A percentile compares a stretch with the other conserved stretches of the same genome.
phyloP scores from a whole-genome alignment of 306 rosid genomes.

The Medicago truncatula region MtrunA17r5.0-ANR NC_053042.1:34312001-34312500 shows the following conservation, averaged over 20 bases:
- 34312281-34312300: conserved; percentile 17
- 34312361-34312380: conserved; percentile 20
- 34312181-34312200: conserved; percentile 31
- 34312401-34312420: conserved; percentile 21
- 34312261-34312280: conserved; percentile 9
- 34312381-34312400: conserved; percentile 17
- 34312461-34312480: conserved; percentile 37
- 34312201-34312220: conserved; percentile 4
- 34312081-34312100: conserved; percentile 99
- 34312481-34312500: conserved; percentile 5
- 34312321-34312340: conserved; percentile 14
- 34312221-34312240: background rate
- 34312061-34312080: conserved; percentile 98
- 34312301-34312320: conserved; percentile 32
- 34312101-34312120: conserved; percentile 97
- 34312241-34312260: conserved; percentile 13
- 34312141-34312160: conserved; percentile 71
- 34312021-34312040: conserved; percentile 96
- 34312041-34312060: conserved; percentile 99
- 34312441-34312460: conserved; percentile 20
- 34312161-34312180: conserved; percentile 5
- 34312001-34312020: conserved; percentile 99
- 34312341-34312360: conserved; percentile 8
- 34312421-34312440: background rate
- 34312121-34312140: conserved; percentile 98